Conservation (phyloP, 1,139 yeast species). For the Nakaseomyces nivariensis region DNA sequence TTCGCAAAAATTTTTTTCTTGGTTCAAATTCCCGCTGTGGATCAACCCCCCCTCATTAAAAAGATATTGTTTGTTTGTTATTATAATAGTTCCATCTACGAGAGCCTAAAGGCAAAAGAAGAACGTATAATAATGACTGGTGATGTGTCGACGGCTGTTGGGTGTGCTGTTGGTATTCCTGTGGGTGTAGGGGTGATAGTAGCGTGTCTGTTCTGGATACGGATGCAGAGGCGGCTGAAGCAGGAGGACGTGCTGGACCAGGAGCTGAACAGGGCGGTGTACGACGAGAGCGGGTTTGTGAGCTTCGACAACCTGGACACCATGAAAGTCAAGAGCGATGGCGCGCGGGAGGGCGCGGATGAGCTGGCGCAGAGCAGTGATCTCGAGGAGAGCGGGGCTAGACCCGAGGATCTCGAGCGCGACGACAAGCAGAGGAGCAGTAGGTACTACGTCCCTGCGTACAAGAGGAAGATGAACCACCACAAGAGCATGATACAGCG, state of each 20-base stretch:
- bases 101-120: background rate
- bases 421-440: constrained; percentile 5
- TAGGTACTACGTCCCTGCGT: constrained; percentile 32
- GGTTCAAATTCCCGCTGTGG: no score
- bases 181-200: constrained; percentile 31
- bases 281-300: constrained; percentile 27
- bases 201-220: constrained; percentile 30
- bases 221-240: constrained; percentile 31
- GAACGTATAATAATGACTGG: constrained; percentile 11
- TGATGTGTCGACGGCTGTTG: constrained; percentile 36
- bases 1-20: no score
- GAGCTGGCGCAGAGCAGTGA: constrained; percentile 8
- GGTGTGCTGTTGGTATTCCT: constrained; percentile 43
- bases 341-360: constrained; percentile 6
- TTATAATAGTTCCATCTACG: no score
- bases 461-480: constrained; percentile 29
- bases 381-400: constrained; percentile 4
- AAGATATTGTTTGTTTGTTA: no score
- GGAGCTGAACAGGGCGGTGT: constrained; percentile 25
- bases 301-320: constrained; percentile 27
- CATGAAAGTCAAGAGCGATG: constrained; percentile 9
- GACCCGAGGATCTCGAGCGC: background rate
- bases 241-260: constrained; percentile 31
- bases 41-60: no score
- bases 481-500: constrained; percentile 12